Conservation (phyloP, 129 eudicot genomes). For the Tagetes patula region DNA sequence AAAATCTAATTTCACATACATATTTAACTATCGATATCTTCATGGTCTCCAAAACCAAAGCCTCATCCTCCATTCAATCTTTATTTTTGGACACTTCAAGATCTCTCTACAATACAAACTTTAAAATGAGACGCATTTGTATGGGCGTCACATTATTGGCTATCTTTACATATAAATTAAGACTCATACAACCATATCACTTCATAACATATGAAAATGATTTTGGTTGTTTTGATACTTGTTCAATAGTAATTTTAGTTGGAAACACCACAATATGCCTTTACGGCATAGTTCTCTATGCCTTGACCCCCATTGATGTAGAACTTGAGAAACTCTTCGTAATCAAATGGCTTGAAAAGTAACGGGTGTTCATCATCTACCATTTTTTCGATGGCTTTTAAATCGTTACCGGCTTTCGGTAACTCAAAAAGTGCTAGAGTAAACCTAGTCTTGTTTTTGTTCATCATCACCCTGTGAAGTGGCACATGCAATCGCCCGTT, state of each 20-base stretch:
- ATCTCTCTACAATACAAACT: neutral
- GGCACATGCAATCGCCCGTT: conserved; percentile 54
- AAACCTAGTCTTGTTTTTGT: conserved; percentile 41
- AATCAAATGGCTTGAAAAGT: conserved; percentile 50
- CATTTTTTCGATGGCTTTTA: conserved; percentile 47
- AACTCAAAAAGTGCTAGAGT: conserved; percentile 45
- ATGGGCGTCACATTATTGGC: neutral
- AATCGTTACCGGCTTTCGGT: conserved; percentile 32
- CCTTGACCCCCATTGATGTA: conserved; percentile 39
- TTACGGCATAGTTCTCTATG: conserved; percentile 35
- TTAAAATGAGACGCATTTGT: neutral
- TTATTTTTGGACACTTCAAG: neutral
- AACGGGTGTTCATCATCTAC: conserved; percentile 54
- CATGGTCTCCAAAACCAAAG: neutral
- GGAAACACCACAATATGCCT: conserved; percentile 52
- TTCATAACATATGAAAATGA: neutral
- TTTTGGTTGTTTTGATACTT: neutral
- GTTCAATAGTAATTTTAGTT: neutral
- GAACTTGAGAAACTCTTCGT: conserved; percentile 39
- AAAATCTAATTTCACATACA: too few relatives aligned
- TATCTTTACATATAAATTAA: neutral
- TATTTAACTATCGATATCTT: too few relatives aligned
- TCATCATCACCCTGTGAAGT: conserved; percentile 49
- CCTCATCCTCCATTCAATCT: neutral
- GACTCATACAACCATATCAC: neutral